Evolutionary conservation across 495 filamentous ascomycete genomes (phyloP), one percentile per base, ranked within the genome.

Genomic region (Xylona heveae): DNA sequence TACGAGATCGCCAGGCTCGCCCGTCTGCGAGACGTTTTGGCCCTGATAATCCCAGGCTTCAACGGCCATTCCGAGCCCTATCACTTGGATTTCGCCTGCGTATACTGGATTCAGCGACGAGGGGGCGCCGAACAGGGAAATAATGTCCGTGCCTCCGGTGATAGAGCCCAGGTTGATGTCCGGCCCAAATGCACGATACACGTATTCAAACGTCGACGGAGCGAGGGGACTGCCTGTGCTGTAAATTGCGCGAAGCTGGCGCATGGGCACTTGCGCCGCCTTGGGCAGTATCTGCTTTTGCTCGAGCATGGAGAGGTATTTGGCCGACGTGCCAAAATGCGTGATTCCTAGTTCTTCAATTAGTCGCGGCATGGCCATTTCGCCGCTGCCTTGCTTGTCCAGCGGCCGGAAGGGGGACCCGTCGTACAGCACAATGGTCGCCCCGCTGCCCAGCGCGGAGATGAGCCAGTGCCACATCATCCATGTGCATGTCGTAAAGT

Each of bases 401-500:
- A 68, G 50, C 6, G 66, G 66, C 40, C 70, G 58, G 61, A 92
- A 92, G 12, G 83, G 83, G 0, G 78, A 88, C 19, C 83, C 83
- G 38, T 88, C 77, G 50, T 94, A 94, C 3, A 91, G 61, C 14
- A 92, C 64, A 24, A 92, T 59, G 1, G 79, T 84, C 5, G 75
- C 63, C 34, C 82, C 83, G 33, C 65, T 70, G 7, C 79, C 74
- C 6, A 92, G 64, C 0, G 67, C 79, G 4, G 78, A 84, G 13
- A 91, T 68, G 26, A 82, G 68, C 83, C 83, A 92, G 49, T 92
- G 83, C 77, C 81, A 88, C 83, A 92, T 93, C 82, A 91, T 88
- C 81, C 77, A 88, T 3, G 83, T 90, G 19, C 68, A 73, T 2
- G 83, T 92, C 2, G 83, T 91, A 47, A 80, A 92, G 53, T 88